Percentiles rank a stretch among this genome's conserved stretches.
These are phyloP conservation scores for Calophaca sinica DNA, from an alignment of 306 rosid genomes.

Conservation along the genomic window DNA sequence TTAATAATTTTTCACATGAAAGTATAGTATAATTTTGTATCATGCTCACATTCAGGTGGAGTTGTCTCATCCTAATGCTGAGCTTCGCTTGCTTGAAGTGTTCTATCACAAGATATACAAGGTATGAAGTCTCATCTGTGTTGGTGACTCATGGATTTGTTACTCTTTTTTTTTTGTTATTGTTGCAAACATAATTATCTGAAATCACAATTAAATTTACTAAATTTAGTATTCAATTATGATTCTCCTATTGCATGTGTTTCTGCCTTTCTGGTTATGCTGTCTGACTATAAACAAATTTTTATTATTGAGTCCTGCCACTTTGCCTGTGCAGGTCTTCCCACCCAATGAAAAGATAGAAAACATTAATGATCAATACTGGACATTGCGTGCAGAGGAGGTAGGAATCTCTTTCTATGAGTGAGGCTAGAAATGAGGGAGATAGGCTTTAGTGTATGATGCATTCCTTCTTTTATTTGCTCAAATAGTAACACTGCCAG, in stretches of 20 bases:
- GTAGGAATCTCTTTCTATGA: constrained; percentile 49
- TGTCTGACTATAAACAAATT: constrained; percentile 1
- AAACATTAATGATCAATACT: constrained; percentile 86
- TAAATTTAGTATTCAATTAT: constrained; percentile 8
- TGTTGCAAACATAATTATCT: neutral
- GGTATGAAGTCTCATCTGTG: constrained; percentile 49
- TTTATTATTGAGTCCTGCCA: constrained; percentile 26
- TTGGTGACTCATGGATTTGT: constrained; percentile 21
- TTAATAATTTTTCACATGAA: neutral
- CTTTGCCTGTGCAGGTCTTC: constrained; percentile 62
- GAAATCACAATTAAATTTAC: neutral
- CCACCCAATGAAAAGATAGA: constrained; percentile 83
- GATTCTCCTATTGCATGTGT: neutral
- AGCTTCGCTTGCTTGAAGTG: constrained; percentile 85
- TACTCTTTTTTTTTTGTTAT: neutral
- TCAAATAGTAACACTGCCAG: neutral
- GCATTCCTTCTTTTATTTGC: constrained; percentile 29
- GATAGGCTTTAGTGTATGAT: constrained; percentile 5
- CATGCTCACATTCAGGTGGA: constrained; percentile 61
- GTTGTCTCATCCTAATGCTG: constrained; percentile 78
- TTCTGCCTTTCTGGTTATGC: constrained; percentile 33
- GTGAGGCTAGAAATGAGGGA: constrained; percentile 22
- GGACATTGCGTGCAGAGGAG: constrained; percentile 93
- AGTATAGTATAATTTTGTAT: constrained; percentile 2
- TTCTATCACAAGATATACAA: constrained; percentile 90